Evolutionary conservation across 352 stramenopile species (phyloP), one percentile per base, ranked within the genome.

Genomic region (Globisporangium solare): DNA sequence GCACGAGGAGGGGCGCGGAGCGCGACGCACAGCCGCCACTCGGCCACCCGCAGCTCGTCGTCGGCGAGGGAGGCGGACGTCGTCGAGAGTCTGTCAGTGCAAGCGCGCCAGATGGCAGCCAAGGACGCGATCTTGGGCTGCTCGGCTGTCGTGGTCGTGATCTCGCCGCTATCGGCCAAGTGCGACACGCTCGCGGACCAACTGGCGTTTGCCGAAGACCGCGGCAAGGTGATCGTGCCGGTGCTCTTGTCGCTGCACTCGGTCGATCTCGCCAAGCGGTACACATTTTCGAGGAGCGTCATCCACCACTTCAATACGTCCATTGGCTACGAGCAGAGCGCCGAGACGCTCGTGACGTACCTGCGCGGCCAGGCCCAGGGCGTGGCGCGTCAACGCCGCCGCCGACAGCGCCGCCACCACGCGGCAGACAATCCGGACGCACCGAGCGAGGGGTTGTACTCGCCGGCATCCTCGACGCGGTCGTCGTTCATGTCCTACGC

Each of bases 251-350:
- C 84, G 46, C 54, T 89, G 32, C 81, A 92, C 47, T 75, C 70
- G 4, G 67, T 94, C 15, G 81, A 90, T 43, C 49, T 89, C 10
- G 83, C 81, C 24, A 88, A 90, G 56, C 76, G 79, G 11, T 94
- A 94, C 62, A 90, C 83, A 6, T 88, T 94, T 51, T 89, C 81
- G 15, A 70, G 83, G 3, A 88, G 76, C 24, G 61, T 86, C 46
- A 63, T 92, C 24, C 79, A 92, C 43, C 83, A 94, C 47, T 89
- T 94, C 53, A 92, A 92, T 53, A 68, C 73, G 45, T 88, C 79
- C 10, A 70, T 94, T 24, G 83, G 83, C 27, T 92, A 83, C 47
- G 70, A 85, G 17, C 76, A 94, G 52, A 94, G 83, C 47, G 51
- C 88, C 6, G 76, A 88, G 39, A 63, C 73, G 37, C 74, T 94